These are phyloP conservation scores for Sporothrix phasma DNA, from an alignment of 2,329 filamentous ascomycete genomes.

Conservation along the genomic window DNA sequence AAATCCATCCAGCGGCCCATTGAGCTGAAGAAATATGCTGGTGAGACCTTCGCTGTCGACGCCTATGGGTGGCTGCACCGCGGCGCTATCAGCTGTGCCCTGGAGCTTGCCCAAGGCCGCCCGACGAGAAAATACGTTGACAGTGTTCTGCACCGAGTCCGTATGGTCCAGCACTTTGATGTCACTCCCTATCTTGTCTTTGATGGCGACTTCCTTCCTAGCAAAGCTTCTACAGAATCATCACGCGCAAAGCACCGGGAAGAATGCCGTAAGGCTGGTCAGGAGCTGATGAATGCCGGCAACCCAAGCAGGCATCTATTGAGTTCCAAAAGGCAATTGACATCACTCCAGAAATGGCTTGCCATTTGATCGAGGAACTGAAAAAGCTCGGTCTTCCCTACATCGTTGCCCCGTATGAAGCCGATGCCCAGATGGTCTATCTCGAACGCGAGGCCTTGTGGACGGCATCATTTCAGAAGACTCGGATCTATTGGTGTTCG, in stretches of 20 bases:
- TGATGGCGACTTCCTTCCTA: slow-evolving; percentile 89
- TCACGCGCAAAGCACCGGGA: slow-evolving; percentile 66
- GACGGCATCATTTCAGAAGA: slow-evolving; percentile 90
- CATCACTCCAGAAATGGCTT: slow-evolving; percentile 92
- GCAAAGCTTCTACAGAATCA: slow-evolving; percentile 79
- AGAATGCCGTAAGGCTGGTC: slow-evolving; percentile 63
- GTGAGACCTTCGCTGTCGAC: slow-evolving; percentile 87
- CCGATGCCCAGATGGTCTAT: slow-evolving; percentile 93
- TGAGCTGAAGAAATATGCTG: slow-evolving; percentile 75
- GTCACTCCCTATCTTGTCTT: slow-evolving; percentile 93
- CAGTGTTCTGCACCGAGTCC: slow-evolving; percentile 79
- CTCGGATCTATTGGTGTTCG: slow-evolving; percentile 91
- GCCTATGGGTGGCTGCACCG: slow-evolving; percentile 98
- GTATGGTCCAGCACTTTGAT: slow-evolving; percentile 89
- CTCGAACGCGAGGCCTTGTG: slow-evolving; percentile 79
- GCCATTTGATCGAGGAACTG: slow-evolving; percentile 80
- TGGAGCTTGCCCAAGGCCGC: slow-evolving; percentile 80
- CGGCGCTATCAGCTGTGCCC: slow-evolving; percentile 79
- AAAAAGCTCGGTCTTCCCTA: slow-evolving; percentile 73
- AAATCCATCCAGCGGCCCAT: slow-evolving; percentile 92
- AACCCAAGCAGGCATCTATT: slow-evolving; percentile 68
- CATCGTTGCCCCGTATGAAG: slow-evolving; percentile 92
- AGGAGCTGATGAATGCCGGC: slow-evolving; percentile 73
- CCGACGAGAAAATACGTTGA: slow-evolving; percentile 85
- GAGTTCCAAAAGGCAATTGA: slow-evolving; percentile 95